phyloP scores from a whole-genome alignment of 306 rosid species.

The Corylus avellana region DNA sequence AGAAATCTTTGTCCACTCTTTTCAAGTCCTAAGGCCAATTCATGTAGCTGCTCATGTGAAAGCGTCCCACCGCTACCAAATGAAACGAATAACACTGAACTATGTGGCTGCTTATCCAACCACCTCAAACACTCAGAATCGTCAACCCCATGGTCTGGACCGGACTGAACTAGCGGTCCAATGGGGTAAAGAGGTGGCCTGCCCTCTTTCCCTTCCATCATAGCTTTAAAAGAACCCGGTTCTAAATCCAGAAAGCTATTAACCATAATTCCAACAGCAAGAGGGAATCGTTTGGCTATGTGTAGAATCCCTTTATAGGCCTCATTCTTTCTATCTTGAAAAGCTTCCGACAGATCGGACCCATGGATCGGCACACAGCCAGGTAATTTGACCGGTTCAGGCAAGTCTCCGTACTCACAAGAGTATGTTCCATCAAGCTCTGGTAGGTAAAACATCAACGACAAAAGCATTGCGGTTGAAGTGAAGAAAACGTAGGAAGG shows the following conservation, averaged over 20 bases:
- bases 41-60: too few species aligned
- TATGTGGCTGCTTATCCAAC: too few species aligned
- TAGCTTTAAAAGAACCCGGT: conserved; percentile 23
- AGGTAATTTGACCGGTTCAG: conserved; percentile 23
- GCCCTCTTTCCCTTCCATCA: background rate
- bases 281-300: background rate
- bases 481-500: conserved; percentile 21
- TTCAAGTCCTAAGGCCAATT: too few species aligned
- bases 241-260: conserved; percentile 25
- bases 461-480: background rate
- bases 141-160: too few species aligned
- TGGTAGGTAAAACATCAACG: background rate
- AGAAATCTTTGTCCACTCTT: too few species aligned
- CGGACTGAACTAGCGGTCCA: too few species aligned
- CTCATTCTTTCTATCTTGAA: conserved; percentile 14
- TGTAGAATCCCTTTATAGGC: background rate
- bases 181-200: background rate
- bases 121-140: too few species aligned
- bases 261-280: conserved; percentile 6
- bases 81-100: too few species aligned
- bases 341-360: conserved; percentile 1
- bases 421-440: conserved; percentile 16
- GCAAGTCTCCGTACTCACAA: conserved; percentile 11
- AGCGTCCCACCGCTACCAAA: too few species aligned
- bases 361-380: conserved; percentile 32